Conservation (phyloP, 2,329 filamentous ascomycete species). For the Coniochaeta hoffmannii region DNA sequence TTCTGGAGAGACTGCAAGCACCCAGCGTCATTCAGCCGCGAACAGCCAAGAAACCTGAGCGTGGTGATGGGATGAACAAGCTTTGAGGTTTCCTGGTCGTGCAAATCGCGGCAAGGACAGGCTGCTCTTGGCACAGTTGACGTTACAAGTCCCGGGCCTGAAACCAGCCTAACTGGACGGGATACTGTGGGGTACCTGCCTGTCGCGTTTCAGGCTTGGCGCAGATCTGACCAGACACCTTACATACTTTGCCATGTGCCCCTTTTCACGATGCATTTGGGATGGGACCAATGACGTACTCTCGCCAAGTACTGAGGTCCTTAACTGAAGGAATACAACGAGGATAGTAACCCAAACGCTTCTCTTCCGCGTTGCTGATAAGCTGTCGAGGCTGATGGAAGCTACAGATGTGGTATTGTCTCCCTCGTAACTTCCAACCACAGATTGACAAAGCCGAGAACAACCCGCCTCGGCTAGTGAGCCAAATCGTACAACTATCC, state of each 20-base stretch:
- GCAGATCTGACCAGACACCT: slow-evolving; percentile 1
- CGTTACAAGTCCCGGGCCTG: not conserved
- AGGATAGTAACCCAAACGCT: no score
- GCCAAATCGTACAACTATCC: no score
- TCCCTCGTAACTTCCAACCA: no score
- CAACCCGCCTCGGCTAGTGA: no score
- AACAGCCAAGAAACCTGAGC: not conserved
- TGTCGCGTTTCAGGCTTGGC: slow-evolving; percentile 9
- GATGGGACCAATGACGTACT: no score
- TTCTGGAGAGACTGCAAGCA: not conserved
- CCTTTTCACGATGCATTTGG: not conserved
- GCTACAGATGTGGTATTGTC: no score
- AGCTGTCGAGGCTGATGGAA: no score
- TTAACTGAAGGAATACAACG: no score
- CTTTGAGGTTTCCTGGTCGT: slow-evolving; percentile 1
- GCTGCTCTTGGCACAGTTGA: not conserved
- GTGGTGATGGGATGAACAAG: not conserved
- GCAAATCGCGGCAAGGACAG: not conserved
- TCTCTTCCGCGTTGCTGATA: no score
- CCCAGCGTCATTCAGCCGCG: not conserved
- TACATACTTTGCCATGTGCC: not conserved
- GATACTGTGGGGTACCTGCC: not conserved
- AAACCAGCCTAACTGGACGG: not conserved
- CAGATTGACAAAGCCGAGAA: no score
- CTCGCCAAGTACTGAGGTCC: no score